phyloP scores from a whole-genome alignment of 345 rosid genomes.

The Lumnitzera littorea region DNA sequence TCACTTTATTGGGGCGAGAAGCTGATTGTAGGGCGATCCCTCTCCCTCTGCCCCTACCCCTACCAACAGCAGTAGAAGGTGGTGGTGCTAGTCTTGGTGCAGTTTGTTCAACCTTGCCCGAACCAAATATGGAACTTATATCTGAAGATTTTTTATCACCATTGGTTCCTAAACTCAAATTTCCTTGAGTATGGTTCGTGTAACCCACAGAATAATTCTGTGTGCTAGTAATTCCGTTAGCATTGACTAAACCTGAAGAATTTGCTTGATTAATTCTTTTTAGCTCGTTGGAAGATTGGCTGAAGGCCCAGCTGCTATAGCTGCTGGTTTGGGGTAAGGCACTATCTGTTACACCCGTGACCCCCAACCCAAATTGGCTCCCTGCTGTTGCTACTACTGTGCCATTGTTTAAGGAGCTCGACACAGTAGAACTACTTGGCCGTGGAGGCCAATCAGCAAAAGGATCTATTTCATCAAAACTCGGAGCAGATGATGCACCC shows the following conservation, averaged over 20 bases:
- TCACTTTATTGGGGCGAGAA: slow-evolving; percentile 35
- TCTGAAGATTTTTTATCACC: slow-evolving; percentile 49
- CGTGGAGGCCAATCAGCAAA: slow-evolving; percentile 89
- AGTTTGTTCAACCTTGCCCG: slow-evolving; percentile 44
- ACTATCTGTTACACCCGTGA: slow-evolving; percentile 16
- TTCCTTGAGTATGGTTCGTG: slow-evolving; percentile 52
- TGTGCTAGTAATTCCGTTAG: slow-evolving; percentile 20
- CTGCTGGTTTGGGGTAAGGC: slow-evolving; percentile 23
- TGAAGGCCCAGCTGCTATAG: slow-evolving; percentile 46
- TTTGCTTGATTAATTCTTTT: slow-evolving; percentile 33
- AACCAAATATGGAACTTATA: slow-evolving; percentile 62
- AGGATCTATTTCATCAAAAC: slow-evolving; percentile 77
- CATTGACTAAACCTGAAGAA: slow-evolving; percentile 24
- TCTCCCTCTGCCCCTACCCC: slow-evolving; percentile 75
- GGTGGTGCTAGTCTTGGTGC: slow-evolving; percentile 91
- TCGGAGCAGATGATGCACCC: slow-evolving; percentile 31
- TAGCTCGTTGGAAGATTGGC: slow-evolving; percentile 29
- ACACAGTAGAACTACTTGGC: slow-evolving; percentile 24
- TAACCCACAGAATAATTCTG: slow-evolving; percentile 41
- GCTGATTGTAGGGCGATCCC: slow-evolving; percentile 44
- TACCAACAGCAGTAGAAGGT: slow-evolving; percentile 60
- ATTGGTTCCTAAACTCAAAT: slow-evolving; percentile 23
- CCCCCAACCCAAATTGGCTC: slow-evolving; percentile 18
- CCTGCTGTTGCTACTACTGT: slow-evolving; percentile 8
- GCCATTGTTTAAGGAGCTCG: slow-evolving; percentile 40